phyloP scores from a whole-genome alignment of 805 yeast genomes.

The Saccharomycopsis sp. region DNA sequence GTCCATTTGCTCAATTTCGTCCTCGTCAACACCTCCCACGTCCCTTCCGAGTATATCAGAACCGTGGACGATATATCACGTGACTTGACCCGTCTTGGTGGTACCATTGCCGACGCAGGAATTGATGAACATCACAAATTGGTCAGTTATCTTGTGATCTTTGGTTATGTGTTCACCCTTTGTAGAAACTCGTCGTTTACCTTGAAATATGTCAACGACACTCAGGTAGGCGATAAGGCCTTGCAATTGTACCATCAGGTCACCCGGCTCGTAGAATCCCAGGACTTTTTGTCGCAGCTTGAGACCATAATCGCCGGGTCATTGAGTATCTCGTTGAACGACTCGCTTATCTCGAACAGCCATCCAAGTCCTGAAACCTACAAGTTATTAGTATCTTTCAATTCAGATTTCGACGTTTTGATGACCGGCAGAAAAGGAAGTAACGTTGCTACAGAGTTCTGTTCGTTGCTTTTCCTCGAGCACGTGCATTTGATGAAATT shows the following conservation, averaged over 20 bases:
- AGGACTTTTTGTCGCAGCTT: slow-evolving; percentile 6
- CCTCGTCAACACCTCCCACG: not conserved
- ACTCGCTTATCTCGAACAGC: slow-evolving; percentile 3
- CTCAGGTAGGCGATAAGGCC: not conserved
- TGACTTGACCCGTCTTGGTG: not conserved
- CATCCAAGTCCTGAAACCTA: not conserved
- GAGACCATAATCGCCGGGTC: slow-evolving; percentile 14
- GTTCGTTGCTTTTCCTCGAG: slow-evolving; percentile 16
- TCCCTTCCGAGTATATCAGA: not conserved
- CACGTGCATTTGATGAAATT: slow-evolving; percentile 14
- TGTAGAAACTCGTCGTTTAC: slow-evolving; percentile 8
- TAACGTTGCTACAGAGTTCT: slow-evolving; percentile 20
- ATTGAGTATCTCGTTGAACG: slow-evolving; percentile 10
- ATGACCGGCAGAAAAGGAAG: not conserved
- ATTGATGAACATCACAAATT: slow-evolving; percentile 4
- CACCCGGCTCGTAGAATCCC: slow-evolving; percentile 6
- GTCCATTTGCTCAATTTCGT: slow-evolving; percentile 11
- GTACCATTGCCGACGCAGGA: not conserved
- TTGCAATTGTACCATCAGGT: slow-evolving; percentile 4
- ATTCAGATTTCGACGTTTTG: slow-evolving; percentile 1
- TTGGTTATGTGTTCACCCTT: slow-evolving; percentile 14
- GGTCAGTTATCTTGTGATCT: slow-evolving; percentile 9
- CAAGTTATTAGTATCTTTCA: slow-evolving; percentile 9
- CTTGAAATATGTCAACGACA: not conserved
- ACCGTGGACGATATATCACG: not conserved